A percentile compares a stretch with the other conserved stretches of the same genome.
phyloP scores from a whole-genome alignment of 2,329 filamentous ascomycete genomes.

The Herpotrichia juniperi region DNA sequence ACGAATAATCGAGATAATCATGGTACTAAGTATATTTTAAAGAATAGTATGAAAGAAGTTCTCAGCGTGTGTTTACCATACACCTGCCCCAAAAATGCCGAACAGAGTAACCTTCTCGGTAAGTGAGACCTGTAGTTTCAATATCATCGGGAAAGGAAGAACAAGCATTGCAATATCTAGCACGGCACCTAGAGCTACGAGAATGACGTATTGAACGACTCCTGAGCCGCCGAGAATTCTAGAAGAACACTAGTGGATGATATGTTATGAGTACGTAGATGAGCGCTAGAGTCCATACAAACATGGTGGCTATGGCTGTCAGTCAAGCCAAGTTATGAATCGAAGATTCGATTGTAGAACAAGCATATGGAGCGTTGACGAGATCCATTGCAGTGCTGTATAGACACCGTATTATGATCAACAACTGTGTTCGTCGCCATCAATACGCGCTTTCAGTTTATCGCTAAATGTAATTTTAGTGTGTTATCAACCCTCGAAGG shows the following conservation, averaged over 20 bases:
- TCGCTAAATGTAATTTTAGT: slow-evolving; percentile 2
- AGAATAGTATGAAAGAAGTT: not conserved
- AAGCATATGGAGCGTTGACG: slow-evolving; percentile 16
- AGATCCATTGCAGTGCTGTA: slow-evolving; percentile 8
- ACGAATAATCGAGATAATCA: slow-evolving; percentile 13
- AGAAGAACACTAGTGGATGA: slow-evolving; percentile 8
- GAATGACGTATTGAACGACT: slow-evolving; percentile 8
- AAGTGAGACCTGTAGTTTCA: slow-evolving; percentile 11
- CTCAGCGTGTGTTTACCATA: slow-evolving; percentile 6
- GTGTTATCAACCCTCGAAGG: slow-evolving; percentile 6
- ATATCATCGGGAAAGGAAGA: slow-evolving; percentile 16
- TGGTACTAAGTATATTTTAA: slow-evolving; percentile 7
- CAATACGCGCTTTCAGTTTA: not conserved
- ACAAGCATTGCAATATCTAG: slow-evolving; percentile 14
- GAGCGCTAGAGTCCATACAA: slow-evolving; percentile 8
- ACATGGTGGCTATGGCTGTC: not conserved
- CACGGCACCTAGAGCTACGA: slow-evolving; percentile 14
- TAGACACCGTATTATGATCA: slow-evolving; percentile 12
- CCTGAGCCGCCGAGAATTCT: slow-evolving; percentile 11
- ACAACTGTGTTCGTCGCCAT: slow-evolving; percentile 6
- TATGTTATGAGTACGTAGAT: slow-evolving; percentile 9
- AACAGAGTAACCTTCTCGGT: slow-evolving; percentile 13
- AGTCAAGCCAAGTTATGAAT: slow-evolving; percentile 7
- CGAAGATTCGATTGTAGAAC: slow-evolving; percentile 16
- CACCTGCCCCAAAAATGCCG: slow-evolving; percentile 17